Conservation (phyloP, 2,329 filamentous ascomycete genomes). For the Hysterium pulicare region DNA sequence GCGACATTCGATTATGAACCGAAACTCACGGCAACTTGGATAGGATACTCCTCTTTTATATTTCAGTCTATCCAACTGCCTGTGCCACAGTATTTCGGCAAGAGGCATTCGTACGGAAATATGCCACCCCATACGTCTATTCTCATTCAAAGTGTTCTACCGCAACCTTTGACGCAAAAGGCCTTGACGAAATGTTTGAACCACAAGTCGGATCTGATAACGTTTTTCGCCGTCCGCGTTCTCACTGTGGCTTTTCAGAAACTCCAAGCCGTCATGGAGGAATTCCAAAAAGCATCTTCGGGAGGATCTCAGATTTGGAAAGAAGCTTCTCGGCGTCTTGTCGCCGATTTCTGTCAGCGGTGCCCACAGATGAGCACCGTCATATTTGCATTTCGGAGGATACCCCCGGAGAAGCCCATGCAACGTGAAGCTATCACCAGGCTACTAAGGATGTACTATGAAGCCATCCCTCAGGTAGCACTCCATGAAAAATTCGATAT, state of each 20-base stretch:
- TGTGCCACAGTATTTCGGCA: slow-evolving; percentile 70
- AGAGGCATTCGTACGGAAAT: slow-evolving; percentile 57
- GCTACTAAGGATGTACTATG: slow-evolving; percentile 79
- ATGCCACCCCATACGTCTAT: slow-evolving; percentile 75
- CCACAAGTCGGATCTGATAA: slow-evolving; percentile 72
- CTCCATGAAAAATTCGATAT: slow-evolving; percentile 86
- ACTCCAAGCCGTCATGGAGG: slow-evolving; percentile 60
- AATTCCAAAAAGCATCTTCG: slow-evolving; percentile 53
- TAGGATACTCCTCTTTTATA: slow-evolving; percentile 85
- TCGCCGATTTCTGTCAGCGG: slow-evolving; percentile 71
- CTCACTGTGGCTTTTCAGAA: slow-evolving; percentile 78
- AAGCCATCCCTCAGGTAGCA: slow-evolving; percentile 73
- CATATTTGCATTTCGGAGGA: slow-evolving; percentile 68
- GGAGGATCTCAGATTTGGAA: slow-evolving; percentile 57
- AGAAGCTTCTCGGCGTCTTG: slow-evolving; percentile 64
- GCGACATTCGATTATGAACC: slow-evolving; percentile 79
- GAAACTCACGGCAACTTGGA: slow-evolving; percentile 89
- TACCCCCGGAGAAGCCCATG: slow-evolving; percentile 63
- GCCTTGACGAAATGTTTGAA: slow-evolving; percentile 75
- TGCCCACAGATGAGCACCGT: slow-evolving; percentile 81
- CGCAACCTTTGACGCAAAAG: slow-evolving; percentile 76
- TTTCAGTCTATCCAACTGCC: slow-evolving; percentile 76
- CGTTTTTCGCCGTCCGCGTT: slow-evolving; percentile 79
- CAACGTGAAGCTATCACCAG: slow-evolving; percentile 77
- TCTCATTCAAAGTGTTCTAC: slow-evolving; percentile 81